A percentile compares a stretch with the other conserved stretches of the same genome.
Conservation (phyloP, 148 eudicot species). For the Arctostaphylos glauca region DNA sequence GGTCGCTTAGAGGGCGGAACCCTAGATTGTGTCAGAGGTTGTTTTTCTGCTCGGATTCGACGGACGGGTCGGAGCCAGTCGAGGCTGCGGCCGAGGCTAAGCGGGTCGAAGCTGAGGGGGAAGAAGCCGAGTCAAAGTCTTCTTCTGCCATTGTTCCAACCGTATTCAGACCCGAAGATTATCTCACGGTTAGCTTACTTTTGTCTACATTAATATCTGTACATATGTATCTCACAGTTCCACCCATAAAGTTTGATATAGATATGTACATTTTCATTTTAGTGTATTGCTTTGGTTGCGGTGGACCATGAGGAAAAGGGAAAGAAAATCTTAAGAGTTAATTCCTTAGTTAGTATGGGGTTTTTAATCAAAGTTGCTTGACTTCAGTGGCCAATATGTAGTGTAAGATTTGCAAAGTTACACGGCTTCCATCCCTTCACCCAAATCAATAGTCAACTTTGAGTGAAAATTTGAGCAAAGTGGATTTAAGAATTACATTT, state of each 20-base stretch:
- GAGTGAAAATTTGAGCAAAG: not conserved
- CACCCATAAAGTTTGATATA: too few relatives aligned
- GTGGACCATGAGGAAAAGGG: not conserved
- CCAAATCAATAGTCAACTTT: not conserved
- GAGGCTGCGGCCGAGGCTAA: constrained; percentile 31
- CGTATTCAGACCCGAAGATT: constrained; percentile 76
- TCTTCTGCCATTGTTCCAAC: constrained; percentile 68
- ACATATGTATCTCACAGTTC: too few relatives aligned
- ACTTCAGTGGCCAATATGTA: not conserved
- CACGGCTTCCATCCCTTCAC: not conserved
- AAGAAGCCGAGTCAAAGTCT: constrained; percentile 46
- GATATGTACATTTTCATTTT: not conserved
- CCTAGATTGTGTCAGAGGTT: constrained; percentile 35
- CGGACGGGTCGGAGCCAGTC: constrained; percentile 43
- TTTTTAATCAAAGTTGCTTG: not conserved
- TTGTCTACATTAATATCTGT: too few relatives aligned
- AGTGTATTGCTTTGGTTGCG: not conserved
- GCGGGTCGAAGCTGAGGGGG: constrained; percentile 36
- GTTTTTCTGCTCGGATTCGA: constrained; percentile 73
- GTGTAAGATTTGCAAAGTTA: not conserved
- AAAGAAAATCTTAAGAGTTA: not conserved
- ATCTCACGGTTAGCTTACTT: constrained; percentile 51
- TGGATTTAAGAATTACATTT: not conserved
- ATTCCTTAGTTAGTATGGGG: not conserved
- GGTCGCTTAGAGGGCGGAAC: constrained; percentile 37